Base-by-base conservation (phyloP, 306 rosid species). In the Pyrus pyrifolia region DNA sequence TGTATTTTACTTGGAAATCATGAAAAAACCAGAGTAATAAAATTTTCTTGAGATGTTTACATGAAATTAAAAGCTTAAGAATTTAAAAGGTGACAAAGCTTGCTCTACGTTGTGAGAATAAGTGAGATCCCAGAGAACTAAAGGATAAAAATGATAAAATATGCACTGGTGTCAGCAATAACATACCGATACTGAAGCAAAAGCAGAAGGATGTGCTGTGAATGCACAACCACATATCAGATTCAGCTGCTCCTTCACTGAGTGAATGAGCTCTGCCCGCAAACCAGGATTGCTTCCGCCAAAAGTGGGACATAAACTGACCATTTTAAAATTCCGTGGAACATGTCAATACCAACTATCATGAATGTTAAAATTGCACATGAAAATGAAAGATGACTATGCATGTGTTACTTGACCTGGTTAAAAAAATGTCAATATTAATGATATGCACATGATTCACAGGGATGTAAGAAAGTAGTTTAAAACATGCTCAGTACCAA, bases 221-320 rank as follows among this genome's bases (percentile, higher is more conserved):
- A 89, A 82, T 72, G 99, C 71, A 75, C 96, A 92, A 68, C 98
- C 99, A 52, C 88, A 91, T 53, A 92, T 91, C 62, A 96, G 75
- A 77, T 78, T 91, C 61, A 96, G 88, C 68, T 91, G 80, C 87
- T 96, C 96, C 81, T 85, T 87, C 81, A 96, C 78, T 1, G 96
- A 89, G 87, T 89, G 98, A 79, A 92, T 93, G 67, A 96, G 90
- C 76, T 92, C 99, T 0, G 99, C 87, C 77, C 84, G 90, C 82
- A 89, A 46, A 35, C 99, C 98, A 14, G 99, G 99, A 83, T 91
- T 92, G 88, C 91, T 96, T 92, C 97, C 99, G 33, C 99, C 99
- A 81, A 96, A 55, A 38, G 99, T 92, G 71, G 98, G 97, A 69
- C 88, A 89, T 72, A 92, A 77, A 85, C 98, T 96, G 89, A 76